Base-by-base conservation (phyloP, 106 monocot genomes). In the Amphibolis antarctica region DNA sequence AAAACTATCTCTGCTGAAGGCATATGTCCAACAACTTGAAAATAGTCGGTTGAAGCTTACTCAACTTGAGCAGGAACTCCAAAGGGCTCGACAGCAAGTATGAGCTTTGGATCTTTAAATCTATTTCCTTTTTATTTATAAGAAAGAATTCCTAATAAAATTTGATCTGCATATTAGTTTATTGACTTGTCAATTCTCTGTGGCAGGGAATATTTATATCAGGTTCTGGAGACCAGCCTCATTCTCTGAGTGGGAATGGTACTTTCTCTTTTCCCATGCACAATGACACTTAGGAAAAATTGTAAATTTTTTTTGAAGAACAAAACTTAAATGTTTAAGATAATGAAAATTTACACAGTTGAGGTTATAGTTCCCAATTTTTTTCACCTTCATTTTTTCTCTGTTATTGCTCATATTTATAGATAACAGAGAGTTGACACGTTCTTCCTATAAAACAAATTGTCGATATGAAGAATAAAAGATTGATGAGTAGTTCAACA, bases 51-150 rank as follows among this genome's bases (percentile, higher is more conserved):
- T 92, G 66, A 92, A 85, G 68, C 92, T 92, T 62, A 84, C 82
- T 19, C 88, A 88, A 67, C 75, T 92, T 59, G 92, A 92, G 74
- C 92, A 92, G 66, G 92, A 92, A 53, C 78, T 82, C 25, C 92
- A 92, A 51, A 68, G 92, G 42, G 88, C 92, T 76, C 92, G 88
- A 15, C 88, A 92, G 63, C 92, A 92, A 66, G 92, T 85, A 69
- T 36, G 23, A 57, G 46, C 56, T 63, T 25, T 7, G 15, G 11
- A 23, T 1, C 27, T 23, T 46, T 46, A 15, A 14, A 25, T 17
- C 59, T n/a, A 29, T 24, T 28, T 17, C 1, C 44, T 22, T 42
- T 58, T 17, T 27, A 21, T 15, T 14, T 17, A 29, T 28, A 26
- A 58, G 11, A 42, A 17, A 29, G 17, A 23, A 28, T 58, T 19